A percentile compares a stretch with the other conserved stretches of the same genome.
phyloP scores from a whole-genome alignment of 2,329 filamentous ascomycete species.

The Ustilaginoidea virens region DNA sequence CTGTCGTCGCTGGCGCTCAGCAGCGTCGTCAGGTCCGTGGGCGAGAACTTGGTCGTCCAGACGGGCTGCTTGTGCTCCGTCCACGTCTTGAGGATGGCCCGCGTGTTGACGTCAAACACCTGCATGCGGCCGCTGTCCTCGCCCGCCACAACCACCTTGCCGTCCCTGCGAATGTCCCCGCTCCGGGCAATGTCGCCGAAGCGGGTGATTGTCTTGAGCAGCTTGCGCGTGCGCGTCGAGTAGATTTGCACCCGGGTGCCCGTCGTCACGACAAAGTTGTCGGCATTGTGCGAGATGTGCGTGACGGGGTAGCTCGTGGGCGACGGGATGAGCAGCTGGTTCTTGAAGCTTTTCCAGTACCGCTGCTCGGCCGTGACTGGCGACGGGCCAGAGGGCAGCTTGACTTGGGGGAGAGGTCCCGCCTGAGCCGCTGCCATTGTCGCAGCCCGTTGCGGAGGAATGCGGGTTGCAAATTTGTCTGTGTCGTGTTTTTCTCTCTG shows the following conservation, averaged over 20 bases:
- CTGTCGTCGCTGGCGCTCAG: conserved; percentile 87
- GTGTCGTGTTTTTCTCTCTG: neutral
- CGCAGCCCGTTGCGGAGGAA: conserved; percentile 15
- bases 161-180: conserved; percentile 78
- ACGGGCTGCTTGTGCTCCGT: conserved; percentile 86
- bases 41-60: conserved; percentile 86
- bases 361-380: conserved; percentile 81
- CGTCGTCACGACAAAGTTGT: conserved; percentile 85
- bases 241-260: conserved; percentile 88
- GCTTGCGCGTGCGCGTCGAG: conserved; percentile 79
- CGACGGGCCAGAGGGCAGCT: conserved; percentile 68
- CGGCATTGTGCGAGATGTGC: conserved; percentile 64
- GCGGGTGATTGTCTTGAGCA: conserved; percentile 83
- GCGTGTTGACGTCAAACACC: conserved; percentile 78
- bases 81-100: conserved; percentile 93
- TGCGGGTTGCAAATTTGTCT: conserved; percentile 4
- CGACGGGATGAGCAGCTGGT: conserved; percentile 76
- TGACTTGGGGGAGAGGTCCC: conserved; percentile 62
- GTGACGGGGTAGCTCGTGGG: conserved; percentile 82
- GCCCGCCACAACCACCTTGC: conserved; percentile 75
- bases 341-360: conserved; percentile 94
- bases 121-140: conserved; percentile 88
- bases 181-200: conserved; percentile 86
- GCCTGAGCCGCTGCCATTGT: conserved; percentile 53
- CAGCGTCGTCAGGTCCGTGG: conserved; percentile 67